A percentile compares a stretch with the other conserved stretches of the same genome.
phyloP scores from a whole-genome alignment of 1,284 basidiomycete species.

The Pyrrhoderma noxium region DNA sequence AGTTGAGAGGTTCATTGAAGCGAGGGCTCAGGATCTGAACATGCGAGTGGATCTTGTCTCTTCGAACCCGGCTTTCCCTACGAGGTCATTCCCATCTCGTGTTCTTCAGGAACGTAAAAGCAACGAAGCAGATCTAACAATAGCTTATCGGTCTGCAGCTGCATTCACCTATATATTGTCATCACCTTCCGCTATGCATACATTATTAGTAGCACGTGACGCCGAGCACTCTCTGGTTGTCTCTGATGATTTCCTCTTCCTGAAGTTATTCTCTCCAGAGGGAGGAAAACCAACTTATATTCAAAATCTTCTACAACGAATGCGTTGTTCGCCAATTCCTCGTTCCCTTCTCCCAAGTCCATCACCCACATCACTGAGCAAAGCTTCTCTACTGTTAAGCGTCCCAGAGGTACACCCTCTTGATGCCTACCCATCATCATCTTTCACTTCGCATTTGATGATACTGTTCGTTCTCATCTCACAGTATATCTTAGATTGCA shows the following conservation, averaged over 20 bases:
- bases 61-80: constrained; percentile 16
- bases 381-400: background rate
- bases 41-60: constrained; percentile 35
- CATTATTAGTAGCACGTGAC: constrained; percentile 30
- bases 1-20: constrained; percentile 31
- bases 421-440: background rate
- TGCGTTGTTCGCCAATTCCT: background rate
- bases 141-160: constrained; percentile 45
- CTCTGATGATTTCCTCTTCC: constrained; percentile 3
- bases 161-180: constrained; percentile 48
- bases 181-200: constrained; percentile 37
- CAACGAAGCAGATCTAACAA: constrained; percentile 15
- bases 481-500: constrained; percentile 24
- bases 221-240: constrained; percentile 29
- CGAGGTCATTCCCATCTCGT: constrained; percentile 9
- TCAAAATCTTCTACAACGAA: background rate
- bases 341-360: background rate
- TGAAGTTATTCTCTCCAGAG: background rate
- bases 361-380: no score
- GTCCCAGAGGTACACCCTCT: constrained; percentile 1
- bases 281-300: background rate
- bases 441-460: constrained; percentile 18
- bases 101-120: background rate
- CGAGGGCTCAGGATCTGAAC: constrained; percentile 29
- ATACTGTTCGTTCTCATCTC: constrained; percentile 22